Conservation (phyloP, 345 rosid species). For the Hibiscus mutabilis region DNA sequence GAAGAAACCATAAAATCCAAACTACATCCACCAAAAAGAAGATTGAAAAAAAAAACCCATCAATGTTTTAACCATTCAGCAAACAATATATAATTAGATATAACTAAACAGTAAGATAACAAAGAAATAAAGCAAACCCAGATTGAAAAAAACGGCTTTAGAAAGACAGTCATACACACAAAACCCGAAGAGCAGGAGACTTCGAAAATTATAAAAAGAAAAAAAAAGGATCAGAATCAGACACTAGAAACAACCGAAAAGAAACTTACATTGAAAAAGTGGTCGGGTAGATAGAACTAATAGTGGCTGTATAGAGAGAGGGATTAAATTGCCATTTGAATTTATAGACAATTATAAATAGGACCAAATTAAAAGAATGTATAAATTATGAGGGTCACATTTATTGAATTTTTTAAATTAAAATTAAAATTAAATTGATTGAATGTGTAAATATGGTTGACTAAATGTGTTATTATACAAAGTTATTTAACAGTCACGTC, state of each 20-base stretch:
- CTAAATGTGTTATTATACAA: too few species aligned
- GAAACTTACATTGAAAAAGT: background rate
- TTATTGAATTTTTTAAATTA: too few species aligned
- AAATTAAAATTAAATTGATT: too few species aligned
- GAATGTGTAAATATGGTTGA: too few species aligned
- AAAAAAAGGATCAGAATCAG: background rate
- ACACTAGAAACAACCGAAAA: background rate
- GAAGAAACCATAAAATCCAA: background rate
- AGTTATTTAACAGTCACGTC: too few species aligned
- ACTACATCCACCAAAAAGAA: background rate
- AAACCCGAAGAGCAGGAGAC: background rate
- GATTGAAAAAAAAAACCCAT: background rate
- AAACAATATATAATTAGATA: background rate
- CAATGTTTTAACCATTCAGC: background rate
- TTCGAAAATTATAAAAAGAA: background rate
- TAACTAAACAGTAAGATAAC: background rate
- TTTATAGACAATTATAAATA: too few species aligned
- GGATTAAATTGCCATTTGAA: too few species aligned
- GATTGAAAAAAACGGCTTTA: background rate
- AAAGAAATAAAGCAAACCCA: background rate
- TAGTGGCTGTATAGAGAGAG: background rate
- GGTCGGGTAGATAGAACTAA: background rate
- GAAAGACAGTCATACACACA: background rate
- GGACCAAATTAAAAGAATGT: too few species aligned
- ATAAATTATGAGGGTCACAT: too few species aligned